A percentile compares a stretch with the other conserved stretches of the same genome.
Conservation (phyloP, 2,329 filamentous ascomycete species). For the Fusarium concolor region DNA sequence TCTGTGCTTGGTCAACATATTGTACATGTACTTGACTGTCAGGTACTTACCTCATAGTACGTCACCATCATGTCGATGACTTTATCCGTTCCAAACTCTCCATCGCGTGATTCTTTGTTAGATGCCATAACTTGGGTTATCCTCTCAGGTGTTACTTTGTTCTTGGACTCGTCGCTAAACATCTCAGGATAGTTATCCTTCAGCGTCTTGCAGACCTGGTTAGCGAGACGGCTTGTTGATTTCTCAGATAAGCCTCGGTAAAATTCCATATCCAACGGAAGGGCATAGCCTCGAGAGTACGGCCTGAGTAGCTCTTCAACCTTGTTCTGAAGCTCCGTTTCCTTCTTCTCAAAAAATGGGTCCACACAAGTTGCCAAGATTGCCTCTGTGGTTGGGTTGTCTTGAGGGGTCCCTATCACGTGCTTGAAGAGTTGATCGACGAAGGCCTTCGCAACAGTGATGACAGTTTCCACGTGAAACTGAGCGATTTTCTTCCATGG, state of each 20-base stretch:
- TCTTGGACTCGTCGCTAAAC: too few relatives aligned
- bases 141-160: too few relatives aligned
- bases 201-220: too few relatives aligned
- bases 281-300: constrained; percentile 48
- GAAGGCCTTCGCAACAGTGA: constrained; percentile 49
- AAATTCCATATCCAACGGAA: constrained; percentile 49
- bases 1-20: constrained; percentile 42
- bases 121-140: too few relatives aligned
- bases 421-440: constrained; percentile 53
- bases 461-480: constrained; percentile 51
- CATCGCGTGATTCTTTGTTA: too few relatives aligned
- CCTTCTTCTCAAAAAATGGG: constrained; percentile 51
- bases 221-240: too few relatives aligned
- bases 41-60: constrained; percentile 56
- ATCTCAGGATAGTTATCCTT: too few relatives aligned
- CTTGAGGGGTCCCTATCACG: constrained; percentile 41
- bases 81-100: constrained; percentile 52
- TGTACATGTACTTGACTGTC: too few relatives aligned
- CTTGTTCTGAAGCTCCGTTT: constrained; percentile 44
- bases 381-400: constrained; percentile 32
- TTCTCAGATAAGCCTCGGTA: neutral
- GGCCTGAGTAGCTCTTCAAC: constrained; percentile 55
- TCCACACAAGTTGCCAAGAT: constrained; percentile 46
- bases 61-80: constrained; percentile 59
- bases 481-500: constrained; percentile 55